phyloP scores from a whole-genome alignment of 148 eudicot species.

The Nepenthes gracilis region DNA sequence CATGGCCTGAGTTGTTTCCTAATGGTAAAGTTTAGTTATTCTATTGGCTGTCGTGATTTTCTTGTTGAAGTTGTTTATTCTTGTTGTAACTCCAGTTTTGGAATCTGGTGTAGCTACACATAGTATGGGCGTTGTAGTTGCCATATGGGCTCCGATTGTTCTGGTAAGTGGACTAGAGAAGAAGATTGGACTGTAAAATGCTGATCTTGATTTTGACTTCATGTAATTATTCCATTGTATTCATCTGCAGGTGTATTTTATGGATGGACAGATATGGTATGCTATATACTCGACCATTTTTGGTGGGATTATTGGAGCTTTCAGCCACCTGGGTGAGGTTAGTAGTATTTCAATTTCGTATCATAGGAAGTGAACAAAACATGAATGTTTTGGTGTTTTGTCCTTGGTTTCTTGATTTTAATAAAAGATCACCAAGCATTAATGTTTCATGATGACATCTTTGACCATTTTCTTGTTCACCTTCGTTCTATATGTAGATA shows the following conservation, averaged over 20 bases:
- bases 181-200: not conserved
- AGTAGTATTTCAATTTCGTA: conserved; percentile 13
- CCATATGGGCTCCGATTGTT: conserved; percentile 86
- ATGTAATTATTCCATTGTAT: conserved; percentile 1
- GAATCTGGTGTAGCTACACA: conserved; percentile 47
- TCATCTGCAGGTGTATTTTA: conserved; percentile 71
- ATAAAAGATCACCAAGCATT: too few relatives aligned
- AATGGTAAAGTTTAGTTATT: conserved; percentile 32
- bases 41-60: conserved; percentile 4
- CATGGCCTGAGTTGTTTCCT: conserved; percentile 92
- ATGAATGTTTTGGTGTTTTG: not conserved
- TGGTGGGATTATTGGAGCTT: conserved; percentile 97
- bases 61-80: conserved; percentile 2
- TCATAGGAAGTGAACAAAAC: not conserved
- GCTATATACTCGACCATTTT: conserved; percentile 82
- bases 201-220: conserved; percentile 9
- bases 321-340: conserved; percentile 99
- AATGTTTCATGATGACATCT: not conserved
- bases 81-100: conserved; percentile 16
- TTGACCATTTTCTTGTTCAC: conserved; percentile 5
- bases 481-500: conserved; percentile 35
- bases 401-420: too few relatives aligned
- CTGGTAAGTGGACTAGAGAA: conserved; percentile 46
- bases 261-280: conserved; percentile 99
- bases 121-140: conserved; percentile 71